These are phyloP conservation scores for Neopestalotiopsis sp. DNA, from an alignment of 2,329 filamentous ascomycete species.

Conservation along the genomic window DNA sequence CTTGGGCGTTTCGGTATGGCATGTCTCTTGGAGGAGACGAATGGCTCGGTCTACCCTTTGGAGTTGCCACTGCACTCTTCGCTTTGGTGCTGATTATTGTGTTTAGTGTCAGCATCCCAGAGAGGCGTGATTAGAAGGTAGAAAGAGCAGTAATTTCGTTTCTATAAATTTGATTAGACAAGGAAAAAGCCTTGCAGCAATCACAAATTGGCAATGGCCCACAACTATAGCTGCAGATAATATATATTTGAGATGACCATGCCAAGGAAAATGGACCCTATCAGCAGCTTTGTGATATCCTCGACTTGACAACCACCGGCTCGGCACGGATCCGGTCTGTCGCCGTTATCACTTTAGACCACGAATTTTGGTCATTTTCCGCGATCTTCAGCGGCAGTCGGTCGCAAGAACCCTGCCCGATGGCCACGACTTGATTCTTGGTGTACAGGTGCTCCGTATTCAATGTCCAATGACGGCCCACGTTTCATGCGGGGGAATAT, in stretches of 20 bases:
- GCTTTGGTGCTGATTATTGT: conserved; percentile 9
- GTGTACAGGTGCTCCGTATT: no score
- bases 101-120: conserved; percentile 8
- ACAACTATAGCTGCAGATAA: no score
- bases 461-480: background rate
- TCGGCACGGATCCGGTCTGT: background rate
- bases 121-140: background rate
- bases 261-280: background rate
- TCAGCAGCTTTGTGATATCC: background rate
- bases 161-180: no score
- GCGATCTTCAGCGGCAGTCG: background rate
- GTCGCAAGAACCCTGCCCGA: no score
- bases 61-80: conserved; percentile 5
- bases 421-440: no score
- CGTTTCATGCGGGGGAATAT: background rate
- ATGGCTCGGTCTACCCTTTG: conserved; percentile 17
- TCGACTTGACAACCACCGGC: background rate
- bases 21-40: conserved; percentile 8
- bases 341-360: background rate
- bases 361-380: background rate
- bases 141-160: background rate
- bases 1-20: conserved; percentile 8
- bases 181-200: no score
- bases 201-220: no score
- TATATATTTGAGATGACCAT: background rate